Conservation (phyloP, 139 green algal genomes). For the Chlamydomonas urium region DNA sequence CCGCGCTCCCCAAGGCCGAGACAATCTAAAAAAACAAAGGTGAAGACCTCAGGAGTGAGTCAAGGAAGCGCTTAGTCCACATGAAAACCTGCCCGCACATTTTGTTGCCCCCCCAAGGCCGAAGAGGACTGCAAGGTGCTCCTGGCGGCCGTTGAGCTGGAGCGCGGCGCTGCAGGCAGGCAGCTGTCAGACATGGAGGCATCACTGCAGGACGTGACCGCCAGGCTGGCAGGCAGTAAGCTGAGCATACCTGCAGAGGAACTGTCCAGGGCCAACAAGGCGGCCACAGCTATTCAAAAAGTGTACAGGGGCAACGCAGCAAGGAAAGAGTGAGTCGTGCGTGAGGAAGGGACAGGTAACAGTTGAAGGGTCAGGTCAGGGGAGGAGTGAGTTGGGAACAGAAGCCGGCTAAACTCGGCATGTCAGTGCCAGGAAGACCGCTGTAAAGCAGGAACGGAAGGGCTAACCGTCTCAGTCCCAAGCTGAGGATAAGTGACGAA, state of each 20-base stretch:
- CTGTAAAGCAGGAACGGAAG: too few species aligned
- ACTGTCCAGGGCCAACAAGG: constrained; percentile 21
- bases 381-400: too few species aligned
- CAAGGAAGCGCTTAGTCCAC: neutral
- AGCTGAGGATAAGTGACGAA: too few species aligned
- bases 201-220: neutral
- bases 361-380: too few species aligned
- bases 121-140: constrained; percentile 47
- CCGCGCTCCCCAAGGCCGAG: neutral
- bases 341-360: too few species aligned
- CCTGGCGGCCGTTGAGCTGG: constrained; percentile 24
- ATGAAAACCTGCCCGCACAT: neutral
- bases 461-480: too few species aligned
- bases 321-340: constrained; percentile 30
- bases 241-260: constrained; percentile 22
- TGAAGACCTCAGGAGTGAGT: neutral
- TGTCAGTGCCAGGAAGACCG: too few species aligned
- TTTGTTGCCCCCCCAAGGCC: constrained; percentile 12
- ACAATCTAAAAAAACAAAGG: neutral
- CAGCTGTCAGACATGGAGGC: constrained; percentile 9
- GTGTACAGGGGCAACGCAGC: constrained; percentile 23
- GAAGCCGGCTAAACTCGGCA: too few species aligned
- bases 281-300: constrained; percentile 35
- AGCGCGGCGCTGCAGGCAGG: constrained; percentile 3
- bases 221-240: neutral